Evolutionary conservation across 2,329 filamentous ascomycete species (phyloP).

Genomic region (Colletotrichum sansevieriae): DNA sequence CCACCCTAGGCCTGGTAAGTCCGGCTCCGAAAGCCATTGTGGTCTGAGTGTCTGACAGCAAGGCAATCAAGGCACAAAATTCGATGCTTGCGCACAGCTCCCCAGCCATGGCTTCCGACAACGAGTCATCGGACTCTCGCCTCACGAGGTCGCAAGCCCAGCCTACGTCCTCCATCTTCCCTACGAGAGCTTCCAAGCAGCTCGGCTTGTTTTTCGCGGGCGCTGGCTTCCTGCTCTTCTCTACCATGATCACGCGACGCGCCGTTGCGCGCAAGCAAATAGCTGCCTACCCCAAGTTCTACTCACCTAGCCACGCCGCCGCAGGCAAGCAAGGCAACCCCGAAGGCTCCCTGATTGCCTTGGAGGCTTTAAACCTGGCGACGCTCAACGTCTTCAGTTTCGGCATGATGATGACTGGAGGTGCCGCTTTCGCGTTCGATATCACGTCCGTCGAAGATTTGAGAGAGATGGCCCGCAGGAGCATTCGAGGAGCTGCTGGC

Average conservation of each 20-base stretch:
- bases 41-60: conserved; percentile 25
- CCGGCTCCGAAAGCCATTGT: conserved; percentile 24
- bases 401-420: conserved; percentile 80
- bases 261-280: conserved; percentile 74
- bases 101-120: conserved; percentile 39
- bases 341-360: conserved; percentile 78
- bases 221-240: conserved; percentile 79
- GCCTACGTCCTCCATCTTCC: conserved; percentile 37
- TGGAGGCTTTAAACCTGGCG: conserved; percentile 86
- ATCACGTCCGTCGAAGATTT: conserved; percentile 78
- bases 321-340: conserved; percentile 58
- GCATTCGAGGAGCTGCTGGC: conserved; percentile 50
- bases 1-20: conserved; percentile 32
- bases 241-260: conserved; percentile 78
- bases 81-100: conserved; percentile 41
- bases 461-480: conserved; percentile 62
- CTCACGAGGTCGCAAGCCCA: conserved; percentile 41
- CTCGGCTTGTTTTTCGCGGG: conserved; percentile 81
- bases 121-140: conserved; percentile 36
- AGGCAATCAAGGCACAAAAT: conserved; percentile 16
- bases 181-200: conserved; percentile 57
- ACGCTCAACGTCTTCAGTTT: conserved; percentile 87
- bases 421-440: conserved; percentile 81
- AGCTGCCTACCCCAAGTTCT: conserved; percentile 77
- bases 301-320: conserved; percentile 70